Evolutionary conservation across 2,329 filamentous ascomycete species (phyloP).

Genomic region (Trichoderma cornu-damae): DNA sequence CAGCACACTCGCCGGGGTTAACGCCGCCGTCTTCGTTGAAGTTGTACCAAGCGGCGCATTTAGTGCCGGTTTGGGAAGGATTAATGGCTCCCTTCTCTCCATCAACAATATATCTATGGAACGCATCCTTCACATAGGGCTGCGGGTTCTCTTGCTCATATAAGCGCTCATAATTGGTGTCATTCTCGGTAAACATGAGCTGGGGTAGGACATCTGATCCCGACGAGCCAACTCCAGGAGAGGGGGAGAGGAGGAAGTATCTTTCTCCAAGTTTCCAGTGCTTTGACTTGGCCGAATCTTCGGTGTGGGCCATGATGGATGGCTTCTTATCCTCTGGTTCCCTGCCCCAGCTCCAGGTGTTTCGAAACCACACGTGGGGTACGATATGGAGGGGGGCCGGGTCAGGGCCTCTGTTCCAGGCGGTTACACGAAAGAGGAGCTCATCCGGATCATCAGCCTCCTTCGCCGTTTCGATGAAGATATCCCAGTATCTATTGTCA

Average conservation of each 20-base stretch:
- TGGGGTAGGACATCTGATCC: conserved; percentile 80
- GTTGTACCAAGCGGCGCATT: conserved; percentile 83
- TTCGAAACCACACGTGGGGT: conserved; percentile 94
- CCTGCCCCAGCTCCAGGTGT: conserved; percentile 93
- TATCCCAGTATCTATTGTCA: conserved; percentile 92
- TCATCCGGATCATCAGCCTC: conserved; percentile 89
- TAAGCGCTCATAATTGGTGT: conserved; percentile 76
- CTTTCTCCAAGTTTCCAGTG: conserved; percentile 78
- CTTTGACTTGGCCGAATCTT: conserved; percentile 67
- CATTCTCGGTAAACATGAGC: conserved; percentile 90
- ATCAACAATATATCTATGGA: conserved; percentile 82
- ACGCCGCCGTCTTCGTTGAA: conserved; percentile 90
- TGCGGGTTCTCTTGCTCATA: conserved; percentile 75
- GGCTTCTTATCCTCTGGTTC: conserved; percentile 74
- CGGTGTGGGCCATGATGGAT: conserved; percentile 60
- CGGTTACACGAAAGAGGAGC: conserved; percentile 87
- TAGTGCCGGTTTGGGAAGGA: conserved; percentile 74
- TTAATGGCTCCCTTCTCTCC: conserved; percentile 77
- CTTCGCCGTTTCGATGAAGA: conserved; percentile 93
- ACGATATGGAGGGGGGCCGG: conserved; percentile 88
- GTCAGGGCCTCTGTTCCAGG: conserved; percentile 91
- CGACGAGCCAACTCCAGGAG: conserved; percentile 73
- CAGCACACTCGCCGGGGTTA: conserved; percentile 83
- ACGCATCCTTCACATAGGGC: conserved; percentile 89
- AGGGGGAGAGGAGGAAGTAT: conserved; percentile 81